Conservation (phyloP, 306 rosid species). For the Astragalus membranaceus region DNA sequence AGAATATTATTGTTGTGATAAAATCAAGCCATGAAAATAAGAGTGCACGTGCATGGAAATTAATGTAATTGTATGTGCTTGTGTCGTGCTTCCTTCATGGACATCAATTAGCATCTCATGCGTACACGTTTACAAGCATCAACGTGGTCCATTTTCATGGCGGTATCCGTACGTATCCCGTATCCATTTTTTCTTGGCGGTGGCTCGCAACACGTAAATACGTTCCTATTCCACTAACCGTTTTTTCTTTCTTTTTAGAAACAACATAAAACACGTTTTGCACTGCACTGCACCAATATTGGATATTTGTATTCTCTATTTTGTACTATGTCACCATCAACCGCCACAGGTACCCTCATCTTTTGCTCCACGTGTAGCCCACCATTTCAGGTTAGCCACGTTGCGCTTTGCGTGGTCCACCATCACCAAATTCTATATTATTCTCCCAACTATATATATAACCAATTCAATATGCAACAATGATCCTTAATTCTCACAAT, state of each 20-base stretch:
- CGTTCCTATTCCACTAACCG: background rate
- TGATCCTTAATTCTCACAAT: background rate
- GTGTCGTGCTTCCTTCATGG: too few species aligned
- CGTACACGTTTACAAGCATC: conserved; percentile 22
- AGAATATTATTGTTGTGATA: too few species aligned
- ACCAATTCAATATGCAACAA: background rate
- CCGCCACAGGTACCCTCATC: conserved; percentile 13
- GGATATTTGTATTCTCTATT: background rate
- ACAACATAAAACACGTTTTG: conserved; percentile 24
- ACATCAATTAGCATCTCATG: background rate
- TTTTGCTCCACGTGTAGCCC: conserved; percentile 3
- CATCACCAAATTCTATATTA: background rate
- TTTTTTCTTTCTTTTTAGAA: background rate
- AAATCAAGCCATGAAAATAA: too few species aligned
- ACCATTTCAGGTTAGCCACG: conserved; percentile 3
- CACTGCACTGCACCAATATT: too few species aligned
- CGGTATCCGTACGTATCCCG: conserved; percentile 12
- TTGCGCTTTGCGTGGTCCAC: conserved; percentile 22
- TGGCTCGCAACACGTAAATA: conserved; percentile 24
- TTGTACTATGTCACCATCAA: background rate
- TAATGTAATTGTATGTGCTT: too few species aligned
- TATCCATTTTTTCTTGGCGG: too few species aligned
- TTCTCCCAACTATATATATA: background rate
- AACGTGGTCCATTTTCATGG: background rate
- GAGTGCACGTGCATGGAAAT: too few species aligned